Base-by-base conservation (phyloP, 2,329 filamentous ascomycete genomes). In the Penicillium sp. region DNA sequence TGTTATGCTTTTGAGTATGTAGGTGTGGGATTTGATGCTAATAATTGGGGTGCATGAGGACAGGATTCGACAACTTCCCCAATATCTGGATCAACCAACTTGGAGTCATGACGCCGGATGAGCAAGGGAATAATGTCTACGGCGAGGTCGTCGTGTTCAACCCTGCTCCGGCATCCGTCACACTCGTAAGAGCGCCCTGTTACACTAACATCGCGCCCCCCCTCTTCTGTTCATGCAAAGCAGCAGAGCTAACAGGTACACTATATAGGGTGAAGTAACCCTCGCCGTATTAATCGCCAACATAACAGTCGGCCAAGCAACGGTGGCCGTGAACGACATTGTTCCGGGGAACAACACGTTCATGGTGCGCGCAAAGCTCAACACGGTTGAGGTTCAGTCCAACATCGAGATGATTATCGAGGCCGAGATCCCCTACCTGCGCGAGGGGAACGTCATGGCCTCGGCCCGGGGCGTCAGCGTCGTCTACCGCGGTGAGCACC, bases 11-110 rank as follows among this genome's bases (percentile, higher is more conserved):
- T 2, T 11, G 35, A 0, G 9, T 38, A 1, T 38, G 11, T 15
- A 1, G 11, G 35, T 38, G 35, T 5, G 35, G 35, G 35, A 15
- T 13, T 38, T 15, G 4, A 5, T 38, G 29, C 17, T 51, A 30
- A 26, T 51, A 30, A 21, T 21, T 21, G 21, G 21, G 31, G 11
- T 9, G 7, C 3, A 41, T 23, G 29, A 29, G 11, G 4, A 5
- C 35, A 62, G 60, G 50, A n/a, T 62, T 62, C 38, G 51, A 56
- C 21, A 52, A 59, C 23, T 62, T 62, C 30, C 30, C 50, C 13
- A 45, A 52, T 13, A 41, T 62, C 31, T n/a, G 35, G 15, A 56
- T 62, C 46, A 44, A 56, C 11, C 17, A 59, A 17, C 21, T 62
- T 15, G 50, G 51, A 2, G 47, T 62, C 30, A 46, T 53, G 23